These are phyloP conservation scores for Tolypocladium sp. DNA, from an alignment of 2,329 filamentous ascomycete species.

Conservation along the genomic window DNA sequence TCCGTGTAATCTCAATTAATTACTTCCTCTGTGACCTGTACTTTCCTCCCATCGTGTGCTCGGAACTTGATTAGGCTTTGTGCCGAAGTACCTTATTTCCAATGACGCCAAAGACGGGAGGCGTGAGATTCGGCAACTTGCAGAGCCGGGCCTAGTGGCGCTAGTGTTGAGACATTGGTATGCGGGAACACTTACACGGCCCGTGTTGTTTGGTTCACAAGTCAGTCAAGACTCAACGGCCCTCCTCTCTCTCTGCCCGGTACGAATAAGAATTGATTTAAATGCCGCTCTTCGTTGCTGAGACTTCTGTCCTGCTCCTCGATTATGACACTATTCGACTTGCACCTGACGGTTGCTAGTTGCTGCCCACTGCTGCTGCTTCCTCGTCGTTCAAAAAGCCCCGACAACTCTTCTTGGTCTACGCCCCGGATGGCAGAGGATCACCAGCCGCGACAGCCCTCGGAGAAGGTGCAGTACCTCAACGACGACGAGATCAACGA, in stretches of 20 bases:
- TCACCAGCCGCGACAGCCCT: not conserved
- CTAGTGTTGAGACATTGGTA: not conserved
- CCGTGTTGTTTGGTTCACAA: not conserved
- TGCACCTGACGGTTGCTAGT: not conserved
- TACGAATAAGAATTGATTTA: too few species aligned
- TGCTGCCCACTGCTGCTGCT: not conserved
- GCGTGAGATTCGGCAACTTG: not conserved
- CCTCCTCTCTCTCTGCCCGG: not conserved
- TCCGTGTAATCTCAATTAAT: not conserved
- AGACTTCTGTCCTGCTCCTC: not conserved
- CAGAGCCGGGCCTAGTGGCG: not conserved
- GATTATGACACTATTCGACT: not conserved
- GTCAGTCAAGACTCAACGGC: not conserved
- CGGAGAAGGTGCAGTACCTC: conserved; percentile 17
- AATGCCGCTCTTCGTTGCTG: not conserved
- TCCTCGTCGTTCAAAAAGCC: not conserved
- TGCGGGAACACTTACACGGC: not conserved
- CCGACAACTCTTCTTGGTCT: not conserved
- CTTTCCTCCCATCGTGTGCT: not conserved
- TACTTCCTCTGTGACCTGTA: not conserved
- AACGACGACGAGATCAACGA: conserved; percentile 38
- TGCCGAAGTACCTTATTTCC: too few species aligned
- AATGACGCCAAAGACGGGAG: not conserved
- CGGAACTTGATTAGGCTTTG: not conserved
- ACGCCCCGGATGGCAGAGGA: not conserved